A percentile compares a stretch with the other conserved stretches of the same genome.
Conservation (phyloP, 139 green algal species). For the Bryopsis sp. region DNA sequence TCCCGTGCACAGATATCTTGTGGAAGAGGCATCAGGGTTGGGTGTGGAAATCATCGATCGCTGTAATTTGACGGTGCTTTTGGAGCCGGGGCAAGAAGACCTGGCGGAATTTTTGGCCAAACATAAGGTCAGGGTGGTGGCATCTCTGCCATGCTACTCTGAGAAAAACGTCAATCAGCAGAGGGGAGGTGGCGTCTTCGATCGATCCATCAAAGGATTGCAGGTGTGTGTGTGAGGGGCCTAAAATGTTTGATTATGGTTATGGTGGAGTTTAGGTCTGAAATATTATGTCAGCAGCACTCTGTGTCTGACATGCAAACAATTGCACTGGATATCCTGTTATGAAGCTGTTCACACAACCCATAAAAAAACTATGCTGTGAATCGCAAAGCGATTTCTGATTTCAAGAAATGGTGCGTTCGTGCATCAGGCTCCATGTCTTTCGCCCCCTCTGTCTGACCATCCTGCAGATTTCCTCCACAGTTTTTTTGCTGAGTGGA, state of each 20-base stretch:
- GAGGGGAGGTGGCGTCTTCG: constrained; percentile 80
- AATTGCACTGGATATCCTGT: no score
- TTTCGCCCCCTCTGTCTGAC: not conserved
- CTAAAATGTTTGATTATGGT: not conserved
- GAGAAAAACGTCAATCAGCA: constrained; percentile 82
- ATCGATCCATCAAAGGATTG: constrained; percentile 73
- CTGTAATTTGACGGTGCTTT: constrained; percentile 96
- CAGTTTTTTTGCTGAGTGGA: no score
- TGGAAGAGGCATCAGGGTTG: constrained; percentile 51
- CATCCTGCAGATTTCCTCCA: no score
- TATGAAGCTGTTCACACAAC: no score
- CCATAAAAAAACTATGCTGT: no score
- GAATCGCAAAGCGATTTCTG: no score
- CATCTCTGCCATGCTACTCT: constrained; percentile 90
- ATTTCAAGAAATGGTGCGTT: no score
- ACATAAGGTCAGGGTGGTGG: constrained; percentile 75
- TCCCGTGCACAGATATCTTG: constrained; percentile 62
- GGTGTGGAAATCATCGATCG: constrained; percentile 89
- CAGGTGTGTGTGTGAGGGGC: constrained; percentile 18
- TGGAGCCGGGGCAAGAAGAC: constrained; percentile 89
- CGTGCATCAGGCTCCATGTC: not conserved
- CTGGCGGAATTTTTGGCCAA: constrained; percentile 76
- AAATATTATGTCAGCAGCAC: no score
- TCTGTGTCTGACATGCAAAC: no score
- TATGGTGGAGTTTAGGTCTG: no score